Base-by-base conservation (phyloP, 305 asterid genomes). In the Fraxinus platypoda region DNA sequence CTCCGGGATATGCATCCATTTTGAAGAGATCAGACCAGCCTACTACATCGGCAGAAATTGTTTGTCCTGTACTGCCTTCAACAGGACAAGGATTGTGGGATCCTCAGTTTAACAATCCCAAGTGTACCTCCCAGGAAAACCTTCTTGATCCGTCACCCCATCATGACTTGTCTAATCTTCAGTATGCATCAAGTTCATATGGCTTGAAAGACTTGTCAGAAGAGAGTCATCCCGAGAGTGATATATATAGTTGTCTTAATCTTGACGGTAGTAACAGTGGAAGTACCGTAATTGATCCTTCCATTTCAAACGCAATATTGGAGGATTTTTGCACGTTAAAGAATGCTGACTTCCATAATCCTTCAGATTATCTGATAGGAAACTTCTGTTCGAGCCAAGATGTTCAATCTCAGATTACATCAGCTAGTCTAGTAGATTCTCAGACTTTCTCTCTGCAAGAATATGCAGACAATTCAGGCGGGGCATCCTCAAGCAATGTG, bases 371-470 rank as follows among this genome's bases (percentile, higher is more conserved):
- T 87, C 86, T 93, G 8, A 84, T 93, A 34, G 90, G 95, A 13
- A 92, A 89, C 86, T 88, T 95, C 75, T 87, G 91, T 81, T 79
- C 95, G 4, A 92, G 91, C 82, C 98, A 95, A 82, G 99, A 94
- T 80, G 94, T 94, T 33, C 98, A 94, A 38, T 95, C 99, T 78
- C 99, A 95, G 92, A 91, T 93, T 31, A 95, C 98, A 8, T 87
- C 98, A 30, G 97, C 94, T 41, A 93, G 97, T 88, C 76, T 94
- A 8, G 97, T 90, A 7, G 97, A 95, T 75, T 95, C 99, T 17
- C 98, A 91, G 85, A 89, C 86, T 13, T 91, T 92, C 82, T 91
- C 97, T 13, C 74, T 93, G 49, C 99, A 94, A 88, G 97, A 95
- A 76, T 91, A 91, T 84, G 97, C 94, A 7, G 98, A 94, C 76